phyloP scores from a whole-genome alignment of 345 rosid genomes.

The Sisymbrium irio region DNA sequence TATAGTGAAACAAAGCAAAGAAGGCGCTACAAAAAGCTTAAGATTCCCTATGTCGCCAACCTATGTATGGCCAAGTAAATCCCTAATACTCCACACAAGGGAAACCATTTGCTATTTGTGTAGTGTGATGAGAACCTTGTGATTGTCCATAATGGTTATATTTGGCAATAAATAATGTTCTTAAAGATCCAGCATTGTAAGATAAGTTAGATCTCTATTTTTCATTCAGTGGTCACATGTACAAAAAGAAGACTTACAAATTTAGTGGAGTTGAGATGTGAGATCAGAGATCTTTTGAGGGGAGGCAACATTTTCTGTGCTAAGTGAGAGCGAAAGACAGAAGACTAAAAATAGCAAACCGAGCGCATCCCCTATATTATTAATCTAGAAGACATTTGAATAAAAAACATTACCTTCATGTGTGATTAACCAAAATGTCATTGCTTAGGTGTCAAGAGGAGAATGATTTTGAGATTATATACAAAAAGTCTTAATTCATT shows the following conservation, averaged over 20 bases:
- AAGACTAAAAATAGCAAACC: no score
- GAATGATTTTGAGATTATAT: no score
- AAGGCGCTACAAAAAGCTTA: conserved; percentile 63
- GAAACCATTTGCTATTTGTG: background rate
- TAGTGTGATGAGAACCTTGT: background rate
- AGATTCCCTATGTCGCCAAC: conserved; percentile 56
- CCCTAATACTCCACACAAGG: background rate
- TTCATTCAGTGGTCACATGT: background rate
- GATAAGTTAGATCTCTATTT: background rate
- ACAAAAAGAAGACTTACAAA: background rate
- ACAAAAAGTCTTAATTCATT: no score
- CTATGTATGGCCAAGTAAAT: background rate
- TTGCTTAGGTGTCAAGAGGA: no score
- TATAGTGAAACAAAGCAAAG: conserved; percentile 57
- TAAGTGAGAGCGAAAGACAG: no score
- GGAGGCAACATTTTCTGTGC: background rate
- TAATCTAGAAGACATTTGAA: no score
- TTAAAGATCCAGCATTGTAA: no score
- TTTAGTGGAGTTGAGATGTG: background rate
- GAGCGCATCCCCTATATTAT: no score
- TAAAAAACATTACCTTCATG: no score
- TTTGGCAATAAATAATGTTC: background rate
- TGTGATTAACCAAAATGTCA: no score
- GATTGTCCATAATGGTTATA: background rate
- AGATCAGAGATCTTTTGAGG: no score